Percentiles rank a stretch among this genome's conserved stretches.
Evolutionary conservation across 768 basidiomycete species (phyloP).

Genomic region (Russula brevipes): DNA sequence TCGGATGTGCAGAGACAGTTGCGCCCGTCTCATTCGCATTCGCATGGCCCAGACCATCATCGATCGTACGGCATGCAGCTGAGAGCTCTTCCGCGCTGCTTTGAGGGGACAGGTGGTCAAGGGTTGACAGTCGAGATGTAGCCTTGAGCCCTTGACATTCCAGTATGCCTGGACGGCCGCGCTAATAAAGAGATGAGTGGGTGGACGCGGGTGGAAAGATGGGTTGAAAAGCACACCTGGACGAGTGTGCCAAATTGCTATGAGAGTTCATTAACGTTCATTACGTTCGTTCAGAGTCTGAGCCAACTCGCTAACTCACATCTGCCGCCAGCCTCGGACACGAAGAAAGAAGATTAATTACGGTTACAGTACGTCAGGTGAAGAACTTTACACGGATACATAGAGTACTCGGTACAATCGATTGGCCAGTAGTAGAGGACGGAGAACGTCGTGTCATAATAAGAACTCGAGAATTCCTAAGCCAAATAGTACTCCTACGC

Average conservation of each 20-base stretch:
- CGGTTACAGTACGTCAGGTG: not conserved
- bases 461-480: constrained; percentile 10
- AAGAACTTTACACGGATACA: not conserved
- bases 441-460: not conserved
- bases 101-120: not conserved
- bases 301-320: no score
- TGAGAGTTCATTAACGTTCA: no score
- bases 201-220: not conserved
- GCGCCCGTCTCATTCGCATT: not conserved
- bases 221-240: not conserved
- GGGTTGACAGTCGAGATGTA: not conserved
- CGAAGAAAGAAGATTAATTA: no score
- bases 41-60: constrained; percentile 4
- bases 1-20: constrained; percentile 3
- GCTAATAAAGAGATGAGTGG: not conserved
- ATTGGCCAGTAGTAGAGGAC: no score
- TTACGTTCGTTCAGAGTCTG: not conserved
- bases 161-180: not conserved
- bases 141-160: not conserved
- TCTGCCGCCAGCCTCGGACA: no score
- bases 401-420: constrained; percentile 2
- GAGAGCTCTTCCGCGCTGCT: not conserved
- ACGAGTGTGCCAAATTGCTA: not conserved
- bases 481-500: constrained; percentile 11
- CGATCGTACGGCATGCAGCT: not conserved